Evolutionary conservation across 768 basidiomycete genomes (phyloP).

Genomic region (Tephrocybe sp.): DNA sequence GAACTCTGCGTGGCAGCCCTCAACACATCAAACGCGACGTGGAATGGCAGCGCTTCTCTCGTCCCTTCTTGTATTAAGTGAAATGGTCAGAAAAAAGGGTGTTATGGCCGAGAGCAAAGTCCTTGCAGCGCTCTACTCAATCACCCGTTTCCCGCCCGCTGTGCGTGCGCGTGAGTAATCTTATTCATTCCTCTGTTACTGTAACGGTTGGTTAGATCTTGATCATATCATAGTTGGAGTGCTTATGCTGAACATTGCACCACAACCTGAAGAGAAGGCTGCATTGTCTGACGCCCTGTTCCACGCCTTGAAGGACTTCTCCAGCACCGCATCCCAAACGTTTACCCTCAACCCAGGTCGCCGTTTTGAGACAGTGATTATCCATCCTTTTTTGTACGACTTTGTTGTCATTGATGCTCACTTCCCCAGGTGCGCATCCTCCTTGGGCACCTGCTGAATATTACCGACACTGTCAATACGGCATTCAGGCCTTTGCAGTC

Average conservation of each 20-base stretch:
- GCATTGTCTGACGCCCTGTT: slow-evolving; percentile 24
- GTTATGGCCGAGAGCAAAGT: slow-evolving; percentile 16
- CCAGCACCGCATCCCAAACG: slow-evolving; percentile 13
- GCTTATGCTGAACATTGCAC: slow-evolving; percentile 21
- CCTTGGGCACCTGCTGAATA: slow-evolving; percentile 4
- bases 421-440: slow-evolving; percentile 2
- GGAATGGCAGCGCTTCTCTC: slow-evolving; percentile 31
- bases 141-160: slow-evolving; percentile 27
- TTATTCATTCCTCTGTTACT: neutral
- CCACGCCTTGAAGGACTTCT: slow-evolving; percentile 22
- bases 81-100: slow-evolving; percentile 20
- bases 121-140: slow-evolving; percentile 20
- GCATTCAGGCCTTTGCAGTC: slow-evolving; percentile 15
- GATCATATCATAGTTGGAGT: slow-evolving; percentile 19
- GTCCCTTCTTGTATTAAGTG: slow-evolving; percentile 24
- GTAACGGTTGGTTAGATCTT: neutral
- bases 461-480: slow-evolving; percentile 8
- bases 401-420: neutral
- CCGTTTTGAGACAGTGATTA: slow-evolving; percentile 7
- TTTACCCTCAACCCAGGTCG: slow-evolving; percentile 14
- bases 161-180: slow-evolving; percentile 23
- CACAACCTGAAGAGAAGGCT: slow-evolving; percentile 22
- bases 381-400: neutral
- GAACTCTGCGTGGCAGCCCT: slow-evolving; percentile 23
- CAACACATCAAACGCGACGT: slow-evolving; percentile 22